Conservation (phyloP, 352 stramenopile genomes). For the Plasmopara halstedii region DNA sequence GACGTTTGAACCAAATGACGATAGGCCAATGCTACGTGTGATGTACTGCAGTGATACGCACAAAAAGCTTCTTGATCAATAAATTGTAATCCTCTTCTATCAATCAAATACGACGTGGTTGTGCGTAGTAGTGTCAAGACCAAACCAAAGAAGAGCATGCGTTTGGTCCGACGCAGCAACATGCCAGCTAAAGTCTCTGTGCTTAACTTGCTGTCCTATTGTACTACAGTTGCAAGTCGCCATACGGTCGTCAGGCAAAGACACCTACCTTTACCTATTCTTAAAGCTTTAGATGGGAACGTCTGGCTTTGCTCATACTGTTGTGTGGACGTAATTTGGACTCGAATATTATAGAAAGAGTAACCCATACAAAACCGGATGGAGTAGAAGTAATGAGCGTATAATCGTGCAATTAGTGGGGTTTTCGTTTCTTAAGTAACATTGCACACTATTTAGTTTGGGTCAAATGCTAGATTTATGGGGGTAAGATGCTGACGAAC, state of each 20-base stretch:
- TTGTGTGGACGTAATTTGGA: neutral
- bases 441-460: too few species aligned
- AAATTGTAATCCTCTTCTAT: constrained; percentile 38
- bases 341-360: too few species aligned
- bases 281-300: neutral
- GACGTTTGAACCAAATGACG: constrained; percentile 26
- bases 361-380: too few species aligned
- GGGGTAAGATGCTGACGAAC: too few species aligned
- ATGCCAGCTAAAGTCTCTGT: constrained; percentile 23
- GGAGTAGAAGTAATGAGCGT: too few species aligned
- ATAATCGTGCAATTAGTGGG: too few species aligned
- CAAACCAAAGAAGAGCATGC: constrained; percentile 11
- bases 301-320: neutral
- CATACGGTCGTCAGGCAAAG: neutral
- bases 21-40: constrained; percentile 35
- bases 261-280: constrained; percentile 16
- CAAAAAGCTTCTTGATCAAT: constrained; percentile 41
- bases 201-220: neutral
- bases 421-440: too few species aligned
- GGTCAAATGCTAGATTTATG: too few species aligned
- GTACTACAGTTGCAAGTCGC: neutral
- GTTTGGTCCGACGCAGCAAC: constrained; percentile 10
- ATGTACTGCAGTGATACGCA: constrained; percentile 47
- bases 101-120: constrained; percentile 7
- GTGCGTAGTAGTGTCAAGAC: neutral